Conservation (phyloP, 805 yeast species). For the Metschnikowia koreensis region DNA sequence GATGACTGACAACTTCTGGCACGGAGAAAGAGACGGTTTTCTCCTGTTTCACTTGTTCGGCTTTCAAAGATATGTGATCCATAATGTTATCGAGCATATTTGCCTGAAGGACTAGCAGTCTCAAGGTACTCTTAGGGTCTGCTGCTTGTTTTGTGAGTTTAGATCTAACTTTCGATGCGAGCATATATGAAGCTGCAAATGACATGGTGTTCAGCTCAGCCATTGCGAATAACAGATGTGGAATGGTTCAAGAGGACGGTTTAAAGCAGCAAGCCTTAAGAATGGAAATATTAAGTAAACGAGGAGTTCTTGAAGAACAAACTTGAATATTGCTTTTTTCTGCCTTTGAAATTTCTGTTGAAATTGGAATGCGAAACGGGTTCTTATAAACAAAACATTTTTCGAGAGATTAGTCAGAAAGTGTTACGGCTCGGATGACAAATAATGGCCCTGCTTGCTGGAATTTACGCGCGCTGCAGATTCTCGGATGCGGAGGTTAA, state of each 20-base stretch:
- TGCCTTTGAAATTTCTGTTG: no score
- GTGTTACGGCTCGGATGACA: slow-evolving; percentile 14
- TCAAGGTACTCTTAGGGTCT: slow-evolving; percentile 53
- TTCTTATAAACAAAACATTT: background rate
- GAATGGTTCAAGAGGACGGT: background rate
- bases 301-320: no score
- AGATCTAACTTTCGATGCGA: slow-evolving; percentile 63
- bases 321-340: background rate
- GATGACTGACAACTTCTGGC: slow-evolving; percentile 18
- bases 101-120: slow-evolving; percentile 66
- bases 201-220: slow-evolving; percentile 9
- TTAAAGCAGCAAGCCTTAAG: no score
- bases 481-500: slow-evolving; percentile 5
- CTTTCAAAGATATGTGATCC: slow-evolving; percentile 44
- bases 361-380: background rate
- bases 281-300: no score
- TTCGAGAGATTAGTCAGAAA: slow-evolving; percentile 9
- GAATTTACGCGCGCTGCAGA: slow-evolving; percentile 3
- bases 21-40: slow-evolving; percentile 6
- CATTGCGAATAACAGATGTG: slow-evolving; percentile 1
- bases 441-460: slow-evolving; percentile 8
- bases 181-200: slow-evolving; percentile 53
- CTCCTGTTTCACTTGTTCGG: slow-evolving; percentile 21
- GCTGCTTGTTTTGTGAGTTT: slow-evolving; percentile 64
- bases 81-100: slow-evolving; percentile 65